Evolutionary conservation across 2,329 filamentous ascomycete genomes (phyloP).

Genomic region (Eurotiales sp.): DNA sequence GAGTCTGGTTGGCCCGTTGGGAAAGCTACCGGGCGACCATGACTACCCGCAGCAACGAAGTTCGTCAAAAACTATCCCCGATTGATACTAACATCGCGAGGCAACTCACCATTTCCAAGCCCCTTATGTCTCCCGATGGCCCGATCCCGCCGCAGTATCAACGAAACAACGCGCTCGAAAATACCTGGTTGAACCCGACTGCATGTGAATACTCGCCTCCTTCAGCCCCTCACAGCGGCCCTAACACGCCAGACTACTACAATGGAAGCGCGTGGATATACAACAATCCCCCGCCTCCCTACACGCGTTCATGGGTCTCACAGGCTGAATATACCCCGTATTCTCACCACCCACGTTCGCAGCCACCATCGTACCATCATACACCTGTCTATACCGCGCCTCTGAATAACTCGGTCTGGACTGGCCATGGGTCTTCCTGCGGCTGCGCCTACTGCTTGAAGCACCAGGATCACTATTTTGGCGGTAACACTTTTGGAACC

Average conservation of each 20-base stretch:
- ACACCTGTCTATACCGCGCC: constrained; percentile 46
- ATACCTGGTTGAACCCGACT: constrained; percentile 48
- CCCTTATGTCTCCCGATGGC: constrained; percentile 45
- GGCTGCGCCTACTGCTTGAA: constrained; percentile 47
- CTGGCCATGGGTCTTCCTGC: constrained; percentile 45
- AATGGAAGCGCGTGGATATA: constrained; percentile 42
- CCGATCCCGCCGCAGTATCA: constrained; percentile 51
- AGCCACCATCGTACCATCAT: constrained; percentile 46
- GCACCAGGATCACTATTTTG: constrained; percentile 49
- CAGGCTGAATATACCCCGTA: constrained; percentile 33
- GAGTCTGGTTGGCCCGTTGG: constrained; percentile 64
- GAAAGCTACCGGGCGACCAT: constrained; percentile 57
- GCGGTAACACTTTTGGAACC: constrained; percentile 37
- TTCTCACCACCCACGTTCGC: constrained; percentile 35
- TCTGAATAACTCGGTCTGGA: constrained; percentile 47
- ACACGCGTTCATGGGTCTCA: constrained; percentile 38
- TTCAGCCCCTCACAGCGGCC: constrained; percentile 46
- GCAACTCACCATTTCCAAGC: constrained; percentile 48
- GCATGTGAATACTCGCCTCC: constrained; percentile 51
- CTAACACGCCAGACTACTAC: constrained; percentile 47
- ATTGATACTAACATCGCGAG: constrained; percentile 63
- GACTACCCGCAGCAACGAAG: constrained; percentile 44
- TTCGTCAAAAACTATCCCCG: constrained; percentile 52
- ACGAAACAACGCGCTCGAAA: constrained; percentile 44
- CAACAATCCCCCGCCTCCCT: constrained; percentile 38